A percentile compares a stretch with the other conserved stretches of the same genome.
Evolutionary conservation across 2,329 filamentous ascomycete genomes (phyloP).

Genomic region (Penicillium sp.): DNA sequence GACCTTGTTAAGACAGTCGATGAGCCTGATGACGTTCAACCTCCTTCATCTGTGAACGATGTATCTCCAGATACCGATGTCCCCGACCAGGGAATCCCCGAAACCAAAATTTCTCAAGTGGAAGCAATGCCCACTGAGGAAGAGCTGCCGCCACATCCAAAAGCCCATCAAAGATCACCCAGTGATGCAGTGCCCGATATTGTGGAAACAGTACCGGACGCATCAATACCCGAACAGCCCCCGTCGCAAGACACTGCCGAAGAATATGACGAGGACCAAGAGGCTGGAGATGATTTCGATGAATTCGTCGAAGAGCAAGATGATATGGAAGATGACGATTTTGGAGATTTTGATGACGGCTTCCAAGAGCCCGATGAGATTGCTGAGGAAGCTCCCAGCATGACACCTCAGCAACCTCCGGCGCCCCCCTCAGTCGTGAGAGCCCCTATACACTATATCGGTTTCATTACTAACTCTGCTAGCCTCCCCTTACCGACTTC

Average conservation of each 20-base stretch:
- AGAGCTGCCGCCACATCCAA: conserved; percentile 26
- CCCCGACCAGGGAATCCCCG: conserved; percentile 33
- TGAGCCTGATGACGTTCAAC: conserved; percentile 33
- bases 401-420: conserved; percentile 26
- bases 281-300: conserved; percentile 51
- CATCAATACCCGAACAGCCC: conserved; percentile 37
- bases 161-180: conserved; percentile 38
- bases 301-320: conserved; percentile 51
- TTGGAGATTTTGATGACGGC: conserved; percentile 62
- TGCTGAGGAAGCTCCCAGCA: conserved; percentile 20
- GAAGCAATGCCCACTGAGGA: conserved; percentile 38
- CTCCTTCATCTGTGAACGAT: conserved; percentile 13
- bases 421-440: conserved; percentile 44
- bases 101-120: conserved; percentile 43
- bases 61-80: conserved; percentile 18
- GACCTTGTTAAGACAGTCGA: conserved; percentile 52
- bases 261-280: conserved; percentile 34
- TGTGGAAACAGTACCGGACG: conserved; percentile 43
- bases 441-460: conserved; percentile 12
- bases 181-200: conserved; percentile 44
- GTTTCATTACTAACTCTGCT: conserved; percentile 1
- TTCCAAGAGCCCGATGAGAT: conserved; percentile 52
- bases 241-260: conserved; percentile 52
- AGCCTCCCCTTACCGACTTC: conserved; percentile 49
- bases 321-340: conserved; percentile 49